Evolutionary conservation across 345 rosid genomes (phyloP), one percentile per base, ranked within the genome.

Genomic region (Gynandropsis gynandra): DNA sequence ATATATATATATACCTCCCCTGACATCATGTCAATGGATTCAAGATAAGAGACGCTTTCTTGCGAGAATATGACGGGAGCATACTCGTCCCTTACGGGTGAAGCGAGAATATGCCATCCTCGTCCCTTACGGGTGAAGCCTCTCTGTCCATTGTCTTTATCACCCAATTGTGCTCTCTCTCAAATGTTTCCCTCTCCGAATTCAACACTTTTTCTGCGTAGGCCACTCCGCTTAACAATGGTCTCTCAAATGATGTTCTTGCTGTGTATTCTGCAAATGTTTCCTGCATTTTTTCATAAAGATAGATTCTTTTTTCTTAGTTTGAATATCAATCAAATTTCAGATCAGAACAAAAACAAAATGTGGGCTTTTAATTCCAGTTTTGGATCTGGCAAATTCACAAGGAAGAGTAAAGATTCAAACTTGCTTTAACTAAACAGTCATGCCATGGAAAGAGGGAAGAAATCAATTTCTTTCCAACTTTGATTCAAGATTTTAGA

Each of bases 11-110:
- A 65, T 74, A 90, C 98, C 95, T 85, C 89, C 60, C 98, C 98
- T 3, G 98, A 92, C 98, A 92, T 92, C 98, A 92, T 92, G 57
- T 92, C 98, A 16, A 92, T 78, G 8, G 98, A 92, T 65, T 82
- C 85, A 34, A 92, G 78, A 65, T 92, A 80, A 56, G 96, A 87
- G 27, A 92, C 72, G 13, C 96, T 85, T 59, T 87, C 93, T 69
- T 92, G 98, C 58, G 89, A 84, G 63, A 84, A 82, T 67, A 87
- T 84, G 33, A 92, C 96, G 0, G 98, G 96, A 9, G 98, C 98
- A 66, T 92, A 92, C 75, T 87, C 95, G 46, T 92, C 98, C 59
- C 96, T 77, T 16, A 75, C 54, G 0, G 95, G 95, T 27, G 98
- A 92, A 67, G 89, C 78, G 89, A 84, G 63, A 84, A 82, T 67